Evolutionary conservation across 768 basidiomycete species (phyloP).

Genomic region (Nidularia pulvinata): DNA sequence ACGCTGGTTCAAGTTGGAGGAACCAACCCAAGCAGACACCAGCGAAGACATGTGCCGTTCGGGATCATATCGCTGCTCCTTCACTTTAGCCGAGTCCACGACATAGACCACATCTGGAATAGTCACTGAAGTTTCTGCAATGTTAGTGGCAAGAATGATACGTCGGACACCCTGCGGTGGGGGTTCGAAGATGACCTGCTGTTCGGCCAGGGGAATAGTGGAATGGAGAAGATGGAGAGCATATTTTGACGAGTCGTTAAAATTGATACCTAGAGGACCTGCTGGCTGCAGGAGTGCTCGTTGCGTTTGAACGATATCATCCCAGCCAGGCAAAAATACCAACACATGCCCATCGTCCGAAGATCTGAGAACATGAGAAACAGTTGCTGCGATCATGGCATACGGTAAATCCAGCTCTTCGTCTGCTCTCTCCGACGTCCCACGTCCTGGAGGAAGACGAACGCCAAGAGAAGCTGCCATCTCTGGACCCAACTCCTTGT

Average conservation of each 20-base stretch:
- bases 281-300: slow-evolving; percentile 51
- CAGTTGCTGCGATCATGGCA: slow-evolving; percentile 77
- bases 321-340: slow-evolving; percentile 93
- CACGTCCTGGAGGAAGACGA: slow-evolving; percentile 10
- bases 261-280: slow-evolving; percentile 55
- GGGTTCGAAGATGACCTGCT: slow-evolving; percentile 88
- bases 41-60: slow-evolving; percentile 86
- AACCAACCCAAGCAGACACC: slow-evolving; percentile 89
- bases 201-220: slow-evolving; percentile 84
- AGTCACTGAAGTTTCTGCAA: slow-evolving; percentile 94
- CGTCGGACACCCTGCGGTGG: slow-evolving; percentile 77
- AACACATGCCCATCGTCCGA: slow-evolving; percentile 86
- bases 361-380: slow-evolving; percentile 72
- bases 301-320: slow-evolving; percentile 81
- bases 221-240: slow-evolving; percentile 88
- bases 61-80: slow-evolving; percentile 90
- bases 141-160: slow-evolving; percentile 92
- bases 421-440: slow-evolving; percentile 17
- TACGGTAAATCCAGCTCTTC: slow-evolving; percentile 78
- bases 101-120: slow-evolving; percentile 97
- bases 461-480: slow-evolving; percentile 19
- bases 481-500: slow-evolving; percentile 55
- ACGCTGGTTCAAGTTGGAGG: slow-evolving; percentile 88
- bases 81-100: slow-evolving; percentile 86
- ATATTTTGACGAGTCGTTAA: slow-evolving; percentile 57